A percentile compares a stretch with the other conserved stretches of the same genome.
Evolutionary conservation across 805 yeast species (phyloP).

Genomic region (Lachancea cidri): DNA sequence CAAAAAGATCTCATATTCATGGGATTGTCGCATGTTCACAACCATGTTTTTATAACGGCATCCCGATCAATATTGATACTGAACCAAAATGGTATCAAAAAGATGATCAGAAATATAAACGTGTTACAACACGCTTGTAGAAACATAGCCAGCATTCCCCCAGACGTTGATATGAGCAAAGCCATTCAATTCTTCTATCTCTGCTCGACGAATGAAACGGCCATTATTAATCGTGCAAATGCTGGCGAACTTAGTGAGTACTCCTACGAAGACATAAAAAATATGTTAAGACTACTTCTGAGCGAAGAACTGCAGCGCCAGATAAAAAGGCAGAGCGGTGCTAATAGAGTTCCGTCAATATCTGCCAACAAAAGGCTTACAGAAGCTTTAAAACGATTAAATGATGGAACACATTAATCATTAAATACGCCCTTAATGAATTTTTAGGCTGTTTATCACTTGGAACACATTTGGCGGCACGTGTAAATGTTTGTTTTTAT

Average conservation of each 20-base stretch:
- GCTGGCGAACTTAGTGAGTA: constrained; percentile 16
- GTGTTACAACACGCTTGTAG: constrained; percentile 29
- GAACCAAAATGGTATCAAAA: constrained; percentile 29
- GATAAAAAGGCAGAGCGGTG: constrained; percentile 15
- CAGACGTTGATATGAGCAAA: constrained; percentile 20
- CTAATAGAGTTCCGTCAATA: constrained; percentile 16
- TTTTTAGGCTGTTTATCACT: no score
- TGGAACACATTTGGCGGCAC: no score
- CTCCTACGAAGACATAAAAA: constrained; percentile 21
- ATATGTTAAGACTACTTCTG: constrained; percentile 26
- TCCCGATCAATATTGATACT: constrained; percentile 22
- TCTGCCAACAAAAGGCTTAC: constrained; percentile 25
- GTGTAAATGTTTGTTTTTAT: no score
- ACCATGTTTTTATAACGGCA: constrained; percentile 22
- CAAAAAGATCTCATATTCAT: constrained; percentile 20
- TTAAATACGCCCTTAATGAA: no score
- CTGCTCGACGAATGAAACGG: constrained; percentile 21
- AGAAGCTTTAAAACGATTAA: constrained; percentile 22
- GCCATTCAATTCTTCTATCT: constrained; percentile 21
- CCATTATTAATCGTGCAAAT: constrained; percentile 17
- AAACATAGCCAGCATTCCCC: constrained; percentile 18
- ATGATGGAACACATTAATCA: neutral
- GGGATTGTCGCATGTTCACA: constrained; percentile 24
- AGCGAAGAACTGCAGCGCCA: constrained; percentile 28
- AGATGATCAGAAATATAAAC: constrained; percentile 28